These are phyloP conservation scores for Geosmithia morbida DNA, from an alignment of 2,329 filamentous ascomycete genomes.

Conservation along the genomic window DNA sequence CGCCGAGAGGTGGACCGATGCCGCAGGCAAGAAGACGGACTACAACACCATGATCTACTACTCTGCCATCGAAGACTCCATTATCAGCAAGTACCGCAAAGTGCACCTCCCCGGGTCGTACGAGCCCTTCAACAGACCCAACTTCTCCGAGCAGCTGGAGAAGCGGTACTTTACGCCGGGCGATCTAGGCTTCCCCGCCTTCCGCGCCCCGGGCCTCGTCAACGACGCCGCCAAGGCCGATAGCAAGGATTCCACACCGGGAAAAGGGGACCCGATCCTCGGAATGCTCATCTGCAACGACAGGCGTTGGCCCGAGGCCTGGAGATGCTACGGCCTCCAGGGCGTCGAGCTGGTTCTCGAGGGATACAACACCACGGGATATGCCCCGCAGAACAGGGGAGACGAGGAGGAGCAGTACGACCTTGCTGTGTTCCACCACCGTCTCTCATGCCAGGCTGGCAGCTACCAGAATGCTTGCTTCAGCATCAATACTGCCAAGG, in stretches of 20 bases:
- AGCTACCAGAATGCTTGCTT: conserved; percentile 38
- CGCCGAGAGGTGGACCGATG: conserved; percentile 23
- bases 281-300: conserved; percentile 43
- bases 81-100: conserved; percentile 39
- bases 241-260: neutral
- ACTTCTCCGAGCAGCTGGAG: conserved; percentile 37
- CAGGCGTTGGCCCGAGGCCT: conserved; percentile 36
- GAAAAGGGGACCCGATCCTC: conserved; percentile 33
- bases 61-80: conserved; percentile 21
- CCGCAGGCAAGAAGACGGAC: conserved; percentile 19
- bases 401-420: conserved; percentile 23
- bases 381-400: conserved; percentile 25
- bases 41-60: conserved; percentile 37
- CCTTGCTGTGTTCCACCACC: conserved; percentile 34
- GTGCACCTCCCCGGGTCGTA: conserved; percentile 37
- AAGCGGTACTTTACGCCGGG: conserved; percentile 39
- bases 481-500: conserved; percentile 31
- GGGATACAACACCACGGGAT: conserved; percentile 36
- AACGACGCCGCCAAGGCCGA: conserved; percentile 9
- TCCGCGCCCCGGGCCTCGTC: conserved; percentile 32
- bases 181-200: conserved; percentile 36
- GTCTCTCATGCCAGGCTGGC: conserved; percentile 34
- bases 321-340: conserved; percentile 32
- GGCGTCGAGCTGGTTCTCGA: conserved; percentile 17
- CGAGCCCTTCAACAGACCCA: conserved; percentile 32